Evolutionary conservation across 768 basidiomycete species (phyloP), one percentile per base, ranked within the genome.

Genomic region (Leccinellum albellum): DNA sequence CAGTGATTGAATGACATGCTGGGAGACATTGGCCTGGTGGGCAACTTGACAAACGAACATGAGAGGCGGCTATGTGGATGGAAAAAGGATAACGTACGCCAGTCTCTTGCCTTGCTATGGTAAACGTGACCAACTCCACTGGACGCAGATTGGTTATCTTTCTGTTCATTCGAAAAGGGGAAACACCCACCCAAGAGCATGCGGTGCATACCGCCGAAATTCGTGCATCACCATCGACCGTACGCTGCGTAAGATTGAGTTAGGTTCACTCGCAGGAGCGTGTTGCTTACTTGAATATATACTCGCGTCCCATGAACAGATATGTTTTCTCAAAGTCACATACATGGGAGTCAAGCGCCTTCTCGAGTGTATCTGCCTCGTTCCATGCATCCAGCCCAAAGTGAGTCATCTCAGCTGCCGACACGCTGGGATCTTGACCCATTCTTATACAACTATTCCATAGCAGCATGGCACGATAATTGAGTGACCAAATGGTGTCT

Each of bases 391-490:
- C 76, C 55, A 85, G 72, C 10, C 83, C 87, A 66, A 87, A 90
- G 32, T 80, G 77, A 14, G 82, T 80, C 65, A 83, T 84, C 33
- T 83, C 80, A 3, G 70, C 64, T 47, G 85, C 80, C 28, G 75
- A 68, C 28, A 75, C 73, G 23, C 28, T 57, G 40, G 76, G 65
- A 51, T 78, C 76, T 15, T 62, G 49, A 44, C 83, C 82, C 77
- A 86, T 83, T 50, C 81, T 82, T 53, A 86, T 74, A 64, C 89
- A 91, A 21, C 79, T 79, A 68, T 87, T 82, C 88, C 89, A 91
- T 33, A 90, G 73, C 21, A 91, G 73, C 73, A 86, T 84, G 7
- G 81, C 76, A 47, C 87, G 83, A 63, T 86, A 82, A 65, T 86
- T 82, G 51, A 90, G 73, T n/a, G 86, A 87, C 88, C 86, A 91